Conservation (phyloP, 208 protist species). For the Porcisia deanei region DNA sequence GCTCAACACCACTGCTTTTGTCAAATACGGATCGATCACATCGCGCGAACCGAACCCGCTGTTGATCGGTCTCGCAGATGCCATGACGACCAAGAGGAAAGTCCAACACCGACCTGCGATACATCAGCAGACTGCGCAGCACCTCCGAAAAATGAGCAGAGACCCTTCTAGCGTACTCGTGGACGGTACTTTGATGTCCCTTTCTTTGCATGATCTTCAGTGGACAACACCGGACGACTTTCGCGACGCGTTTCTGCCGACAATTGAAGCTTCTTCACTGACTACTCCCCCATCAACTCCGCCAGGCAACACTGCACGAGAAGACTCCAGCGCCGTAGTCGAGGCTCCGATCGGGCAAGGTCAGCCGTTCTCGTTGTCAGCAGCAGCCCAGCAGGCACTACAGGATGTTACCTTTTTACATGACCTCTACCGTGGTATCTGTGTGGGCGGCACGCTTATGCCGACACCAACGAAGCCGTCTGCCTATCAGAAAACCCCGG, state of each 20-base stretch:
- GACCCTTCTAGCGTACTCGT: not conserved
- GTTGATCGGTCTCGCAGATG: conserved; percentile 23
- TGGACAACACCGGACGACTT: conserved; percentile 4
- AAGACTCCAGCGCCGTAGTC: not conserved
- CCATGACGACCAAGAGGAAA: not conserved
- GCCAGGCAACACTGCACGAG: not conserved
- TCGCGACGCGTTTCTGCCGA: conserved; percentile 3
- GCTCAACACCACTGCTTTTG: conserved; percentile 9
- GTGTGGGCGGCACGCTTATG: not conserved
- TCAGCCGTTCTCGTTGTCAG: not conserved
- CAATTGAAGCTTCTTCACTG: not conserved
- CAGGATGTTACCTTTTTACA: conserved; percentile 19
- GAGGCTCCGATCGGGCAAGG: not conserved
- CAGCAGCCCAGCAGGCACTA: conserved; percentile 11
- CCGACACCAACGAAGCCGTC: not conserved
- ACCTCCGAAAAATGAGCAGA: not conserved
- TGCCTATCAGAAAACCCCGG: not conserved
- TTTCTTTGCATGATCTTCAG: not conserved
- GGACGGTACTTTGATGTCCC: not conserved
- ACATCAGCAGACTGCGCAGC: not conserved
- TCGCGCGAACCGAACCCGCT: conserved; percentile 10
- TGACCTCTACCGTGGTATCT: not conserved
- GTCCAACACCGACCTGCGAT: no score
- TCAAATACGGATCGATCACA: not conserved
- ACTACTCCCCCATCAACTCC: not conserved